phyloP scores from a whole-genome alignment of 2,329 filamentous ascomycete genomes.

The Neofusicoccum parvum region DNA sequence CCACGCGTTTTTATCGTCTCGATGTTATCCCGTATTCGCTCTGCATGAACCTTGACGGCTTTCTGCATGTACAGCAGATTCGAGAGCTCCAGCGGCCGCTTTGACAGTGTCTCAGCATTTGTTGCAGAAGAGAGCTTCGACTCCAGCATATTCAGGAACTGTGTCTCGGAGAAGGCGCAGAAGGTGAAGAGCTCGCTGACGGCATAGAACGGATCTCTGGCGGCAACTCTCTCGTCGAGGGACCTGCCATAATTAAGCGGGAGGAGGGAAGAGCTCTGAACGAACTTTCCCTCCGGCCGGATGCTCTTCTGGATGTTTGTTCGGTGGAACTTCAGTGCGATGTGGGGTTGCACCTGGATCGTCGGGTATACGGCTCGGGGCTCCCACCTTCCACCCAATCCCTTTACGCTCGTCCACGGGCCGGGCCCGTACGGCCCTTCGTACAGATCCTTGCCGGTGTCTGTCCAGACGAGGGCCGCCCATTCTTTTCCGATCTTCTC shows the following conservation, averaged over 20 bases:
- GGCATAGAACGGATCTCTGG: constrained; percentile 1
- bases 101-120: not conserved
- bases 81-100: not conserved
- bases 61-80: constrained; percentile 1
- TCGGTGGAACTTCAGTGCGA: not conserved
- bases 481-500: constrained; percentile 1
- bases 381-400: not conserved
- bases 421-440: not conserved
- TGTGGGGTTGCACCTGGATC: not conserved
- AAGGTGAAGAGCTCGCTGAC: constrained; percentile 1
- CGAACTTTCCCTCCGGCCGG: not conserved
- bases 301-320: not conserved
- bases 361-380: not conserved
- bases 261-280: not conserved
- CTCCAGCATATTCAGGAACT: constrained; percentile 7
- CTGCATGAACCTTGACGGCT: not conserved
- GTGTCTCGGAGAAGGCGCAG: constrained; percentile 4
- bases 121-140: not conserved
- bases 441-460: not conserved
- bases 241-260: not conserved
- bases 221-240: not conserved
- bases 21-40: not conserved
- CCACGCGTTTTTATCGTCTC: not conserved
- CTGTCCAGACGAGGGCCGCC: constrained; percentile 1
- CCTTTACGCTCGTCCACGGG: not conserved